Percentiles rank a stretch among this genome's conserved stretches.
phyloP scores from a whole-genome alignment of 2,329 filamentous ascomycete genomes.

The Phyllosticta paracitricarpa region DNA sequence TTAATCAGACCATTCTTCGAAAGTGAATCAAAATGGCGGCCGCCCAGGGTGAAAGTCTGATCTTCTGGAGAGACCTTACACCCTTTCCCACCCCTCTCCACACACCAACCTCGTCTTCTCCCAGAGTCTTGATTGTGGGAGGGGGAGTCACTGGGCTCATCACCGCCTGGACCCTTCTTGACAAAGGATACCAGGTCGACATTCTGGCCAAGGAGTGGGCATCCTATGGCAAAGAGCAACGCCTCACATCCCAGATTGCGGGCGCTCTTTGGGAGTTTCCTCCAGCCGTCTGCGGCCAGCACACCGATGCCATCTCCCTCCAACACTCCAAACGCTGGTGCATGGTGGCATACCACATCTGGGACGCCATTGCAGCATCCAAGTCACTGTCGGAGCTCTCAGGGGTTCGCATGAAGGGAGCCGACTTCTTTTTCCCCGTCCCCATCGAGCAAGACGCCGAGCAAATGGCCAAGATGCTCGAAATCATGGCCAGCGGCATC shows the following conservation, averaged over 20 bases:
- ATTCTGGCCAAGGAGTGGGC: slow-evolving; percentile 37
- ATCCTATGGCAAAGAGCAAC: slow-evolving; percentile 22
- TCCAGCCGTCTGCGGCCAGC: slow-evolving; percentile 36
- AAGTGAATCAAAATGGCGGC: not conserved
- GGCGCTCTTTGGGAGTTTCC: slow-evolving; percentile 40
- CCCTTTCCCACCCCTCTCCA: slow-evolving; percentile 3
- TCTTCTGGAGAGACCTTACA: slow-evolving; percentile 8
- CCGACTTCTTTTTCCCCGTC: slow-evolving; percentile 32
- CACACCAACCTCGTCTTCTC: slow-evolving; percentile 4
- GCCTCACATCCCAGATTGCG: slow-evolving; percentile 38
- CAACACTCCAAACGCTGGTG: slow-evolving; percentile 33
- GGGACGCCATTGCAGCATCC: slow-evolving; percentile 30
- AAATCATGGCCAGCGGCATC: slow-evolving; percentile 31
- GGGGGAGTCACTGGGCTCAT: slow-evolving; percentile 22
- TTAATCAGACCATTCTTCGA: too few species aligned
- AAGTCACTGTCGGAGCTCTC: slow-evolving; percentile 20
- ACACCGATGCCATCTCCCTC: slow-evolving; percentile 32
- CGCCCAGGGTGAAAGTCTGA: not conserved
- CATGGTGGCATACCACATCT: slow-evolving; percentile 34
- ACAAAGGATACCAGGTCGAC: slow-evolving; percentile 36
- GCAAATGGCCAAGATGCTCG: slow-evolving; percentile 30
- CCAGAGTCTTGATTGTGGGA: slow-evolving; percentile 18
- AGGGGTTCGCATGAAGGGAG: slow-evolving; percentile 30
- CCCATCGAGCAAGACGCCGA: slow-evolving; percentile 24
- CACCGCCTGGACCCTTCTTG: slow-evolving; percentile 35